Evolutionary conservation across 352 stramenopile genomes (phyloP), one percentile per base, ranked within the genome.

Genomic region (Phytophthora sojae): DNA sequence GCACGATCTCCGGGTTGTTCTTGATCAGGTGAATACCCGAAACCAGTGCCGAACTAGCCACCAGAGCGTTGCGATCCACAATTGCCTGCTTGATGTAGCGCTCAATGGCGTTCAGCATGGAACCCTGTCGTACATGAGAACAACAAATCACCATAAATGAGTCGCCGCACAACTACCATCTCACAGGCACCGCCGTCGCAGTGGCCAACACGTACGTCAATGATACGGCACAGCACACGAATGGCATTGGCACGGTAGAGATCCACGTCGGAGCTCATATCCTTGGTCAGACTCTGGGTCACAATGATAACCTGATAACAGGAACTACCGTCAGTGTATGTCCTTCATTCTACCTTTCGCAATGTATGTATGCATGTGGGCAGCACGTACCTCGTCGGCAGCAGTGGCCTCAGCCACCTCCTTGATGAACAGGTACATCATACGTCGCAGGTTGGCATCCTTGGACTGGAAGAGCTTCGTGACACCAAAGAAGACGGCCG

Each of bases 401-500:
- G 92, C 90, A n/a, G 92, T 97, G 21, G 89, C 89, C 65, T 98
- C 93, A 0, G 90, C 96, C 60, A 99, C 96, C 67, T 99, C 97
- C 82, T 99, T 99, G 75, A 99, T 99, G 77, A 99, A 99, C 2
- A 99, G 82, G 82, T 99, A 99, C 69, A 99, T 98, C 97, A 99
- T 99, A 23, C 98, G 88, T 19, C 98, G 85, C 56, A 99, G 79
- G 47, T 98, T 99, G 29, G 89, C 96, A 80, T 99, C 97, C 71
- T 99, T 96, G 60, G 88, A 98, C 90, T 99, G 98, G 80, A 99
- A 99, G 19, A 99, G 92, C 87, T 99, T 99, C 2, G 98, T 99
- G 12, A 99, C 97, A 15, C 97, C 98, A 66, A 99, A 99, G 79
- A 99, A 99, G 17, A 99, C 98, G 30, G 99, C 97, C 0, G 95